phyloP scores from a whole-genome alignment of 2,329 filamentous ascomycete species.

The Phyllosticta paracitricarpa region DNA sequence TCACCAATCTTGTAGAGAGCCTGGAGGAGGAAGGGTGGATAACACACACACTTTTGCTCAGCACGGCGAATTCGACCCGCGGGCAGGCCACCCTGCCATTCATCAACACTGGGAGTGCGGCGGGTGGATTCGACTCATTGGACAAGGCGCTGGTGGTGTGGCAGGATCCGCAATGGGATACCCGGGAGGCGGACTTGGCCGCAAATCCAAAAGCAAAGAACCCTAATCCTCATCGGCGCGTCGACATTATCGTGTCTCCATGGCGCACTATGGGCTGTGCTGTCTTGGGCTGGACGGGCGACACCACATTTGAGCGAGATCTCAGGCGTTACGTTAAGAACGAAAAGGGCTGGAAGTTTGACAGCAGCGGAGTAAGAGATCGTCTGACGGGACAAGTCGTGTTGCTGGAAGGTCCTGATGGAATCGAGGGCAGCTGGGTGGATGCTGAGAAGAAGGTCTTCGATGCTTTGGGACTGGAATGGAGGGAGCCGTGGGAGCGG shows the following conservation, averaged over 20 bases:
- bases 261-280: conserved; percentile 88
- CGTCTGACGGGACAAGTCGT: conserved; percentile 57
- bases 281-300: conserved; percentile 78
- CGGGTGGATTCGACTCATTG: conserved; percentile 70
- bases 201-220: conserved; percentile 43
- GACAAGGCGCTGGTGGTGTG: conserved; percentile 92
- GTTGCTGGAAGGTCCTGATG: conserved; percentile 50
- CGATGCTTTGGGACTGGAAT: conserved; percentile 56
- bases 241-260: conserved; percentile 84
- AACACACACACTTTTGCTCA: conserved; percentile 70
- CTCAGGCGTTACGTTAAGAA: conserved; percentile 69
- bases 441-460: conserved; percentile 76
- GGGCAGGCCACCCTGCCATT: conserved; percentile 56
- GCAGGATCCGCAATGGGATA: conserved; percentile 54
- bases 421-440: conserved; percentile 42
- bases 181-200: conserved; percentile 26
- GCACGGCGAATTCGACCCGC: conserved; percentile 59
- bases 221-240: conserved; percentile 66
- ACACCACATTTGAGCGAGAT: conserved; percentile 83
- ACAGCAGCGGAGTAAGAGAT: conserved; percentile 74
- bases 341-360: conserved; percentile 69
- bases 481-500: conserved; percentile 32
- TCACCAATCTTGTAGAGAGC: conserved; percentile 58
- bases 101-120: conserved; percentile 30
- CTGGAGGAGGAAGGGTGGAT: conserved; percentile 63